A percentile compares a stretch with the other conserved stretches of the same genome.
phyloP scores from a whole-genome alignment of 305 asterid genomes.

The Fraxinus angustifolia region DNA sequence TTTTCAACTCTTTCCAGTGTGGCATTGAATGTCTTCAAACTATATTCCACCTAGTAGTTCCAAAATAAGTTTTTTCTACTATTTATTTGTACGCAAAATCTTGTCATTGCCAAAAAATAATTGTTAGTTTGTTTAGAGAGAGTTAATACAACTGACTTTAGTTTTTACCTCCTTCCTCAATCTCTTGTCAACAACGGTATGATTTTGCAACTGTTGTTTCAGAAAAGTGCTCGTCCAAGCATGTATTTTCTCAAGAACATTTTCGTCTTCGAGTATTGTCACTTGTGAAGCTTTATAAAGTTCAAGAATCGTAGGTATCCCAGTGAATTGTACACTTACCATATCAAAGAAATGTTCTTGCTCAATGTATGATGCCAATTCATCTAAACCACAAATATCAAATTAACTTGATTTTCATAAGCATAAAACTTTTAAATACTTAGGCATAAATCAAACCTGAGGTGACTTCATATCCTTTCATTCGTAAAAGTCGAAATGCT shows the following conservation, averaged over 20 bases:
- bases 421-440: background rate
- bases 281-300: slow-evolving; percentile 45
- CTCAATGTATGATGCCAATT: slow-evolving; percentile 27
- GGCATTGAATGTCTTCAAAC: slow-evolving; percentile 31
- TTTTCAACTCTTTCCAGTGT: slow-evolving; percentile 22
- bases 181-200: slow-evolving; percentile 20
- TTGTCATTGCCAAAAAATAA: background rate
- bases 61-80: background rate
- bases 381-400: slow-evolving; percentile 27
- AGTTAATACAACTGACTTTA: background rate
- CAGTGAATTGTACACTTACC: background rate
- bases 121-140: background rate
- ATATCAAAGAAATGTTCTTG: slow-evolving; percentile 22
- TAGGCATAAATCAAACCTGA: slow-evolving; percentile 21
- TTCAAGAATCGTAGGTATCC: slow-evolving; percentile 31
- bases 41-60: slow-evolving; percentile 15
- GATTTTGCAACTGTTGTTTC: slow-evolving; percentile 30
- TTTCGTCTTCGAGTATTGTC: slow-evolving; percentile 28
- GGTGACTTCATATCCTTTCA: slow-evolving; percentile 30
- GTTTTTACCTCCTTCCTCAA: slow-evolving; percentile 33
- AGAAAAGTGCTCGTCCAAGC: slow-evolving; percentile 37
- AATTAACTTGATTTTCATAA: background rate
- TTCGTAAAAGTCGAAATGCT: slow-evolving; percentile 46
- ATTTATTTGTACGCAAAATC: background rate
- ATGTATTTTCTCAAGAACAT: slow-evolving; percentile 29